These are phyloP conservation scores for Cyclotella baltica DNA, from an alignment of 108 stramenopile species.

Conservation along the genomic window DNA sequence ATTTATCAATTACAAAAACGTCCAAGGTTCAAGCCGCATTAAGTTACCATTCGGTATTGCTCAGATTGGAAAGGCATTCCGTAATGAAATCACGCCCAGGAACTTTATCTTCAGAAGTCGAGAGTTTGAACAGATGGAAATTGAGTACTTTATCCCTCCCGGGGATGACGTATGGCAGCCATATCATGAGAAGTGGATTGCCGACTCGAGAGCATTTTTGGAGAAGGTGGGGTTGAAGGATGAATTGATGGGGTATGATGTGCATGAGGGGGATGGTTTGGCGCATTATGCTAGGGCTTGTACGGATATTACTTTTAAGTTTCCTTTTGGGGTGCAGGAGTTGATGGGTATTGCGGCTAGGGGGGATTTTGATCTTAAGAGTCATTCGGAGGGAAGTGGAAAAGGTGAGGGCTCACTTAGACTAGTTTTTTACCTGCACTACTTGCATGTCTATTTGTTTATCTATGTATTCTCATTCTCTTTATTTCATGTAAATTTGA, in stretches of 20 bases:
- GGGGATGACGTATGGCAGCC: constrained; percentile 88
- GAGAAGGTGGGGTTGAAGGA: constrained; percentile 77
- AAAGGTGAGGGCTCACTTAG: constrained; percentile 62
- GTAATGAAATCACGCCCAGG: constrained; percentile 97
- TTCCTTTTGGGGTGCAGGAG: constrained; percentile 96
- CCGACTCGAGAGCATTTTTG: constrained; percentile 76
- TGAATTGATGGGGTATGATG: constrained; percentile 91
- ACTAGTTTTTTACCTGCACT: not conserved
- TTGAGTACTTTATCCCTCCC: constrained; percentile 93
- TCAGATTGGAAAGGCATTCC: constrained; percentile 98
- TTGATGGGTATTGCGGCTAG: constrained; percentile 99
- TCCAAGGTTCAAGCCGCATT: constrained; percentile 72
- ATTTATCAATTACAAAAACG: constrained; percentile 97
- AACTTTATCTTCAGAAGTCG: constrained; percentile 98
- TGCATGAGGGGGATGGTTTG: constrained; percentile 88
- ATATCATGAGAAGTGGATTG: constrained; percentile 90
- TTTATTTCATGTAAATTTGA: constrained; percentile 3
- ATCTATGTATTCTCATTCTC: not conserved
- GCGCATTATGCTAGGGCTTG: constrained; percentile 98
- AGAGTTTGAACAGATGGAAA: constrained; percentile 99
- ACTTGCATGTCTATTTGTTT: not conserved
- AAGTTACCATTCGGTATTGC: constrained; percentile 97
- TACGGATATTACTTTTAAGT: constrained; percentile 96
- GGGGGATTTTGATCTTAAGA: constrained; percentile 94
- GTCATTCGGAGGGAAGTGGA: constrained; percentile 90